Percentiles rank a stretch among this genome's conserved stretches.
Conservation (phyloP, 768 basidiomycete species). For the Amylocystis lapponica region DNA sequence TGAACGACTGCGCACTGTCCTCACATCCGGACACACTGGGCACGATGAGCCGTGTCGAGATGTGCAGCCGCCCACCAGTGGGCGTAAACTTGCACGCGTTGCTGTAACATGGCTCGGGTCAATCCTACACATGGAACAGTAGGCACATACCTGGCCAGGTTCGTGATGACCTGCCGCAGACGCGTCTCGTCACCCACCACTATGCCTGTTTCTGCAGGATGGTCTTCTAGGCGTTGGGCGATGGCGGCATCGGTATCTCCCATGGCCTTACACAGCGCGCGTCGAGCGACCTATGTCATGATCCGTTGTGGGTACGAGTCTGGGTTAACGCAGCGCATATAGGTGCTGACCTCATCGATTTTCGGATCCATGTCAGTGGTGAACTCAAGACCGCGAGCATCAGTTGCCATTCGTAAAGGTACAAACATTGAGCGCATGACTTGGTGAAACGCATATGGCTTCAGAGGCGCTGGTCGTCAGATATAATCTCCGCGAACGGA, state of each 20-base stretch:
- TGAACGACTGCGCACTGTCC: background rate
- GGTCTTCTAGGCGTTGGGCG: conserved; percentile 33
- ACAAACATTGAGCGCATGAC: conserved; percentile 71
- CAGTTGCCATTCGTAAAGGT: conserved; percentile 60
- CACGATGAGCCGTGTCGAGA: conserved; percentile 58
- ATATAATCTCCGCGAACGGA: background rate
- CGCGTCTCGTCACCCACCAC: conserved; percentile 85
- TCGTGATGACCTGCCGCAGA: conserved; percentile 75
- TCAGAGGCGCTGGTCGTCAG: conserved; percentile 2
- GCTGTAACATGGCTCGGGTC: conserved; percentile 25
- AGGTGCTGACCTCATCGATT: conserved; percentile 58
- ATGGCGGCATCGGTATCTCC: conserved; percentile 43
- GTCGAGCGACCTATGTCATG: conserved; percentile 45
- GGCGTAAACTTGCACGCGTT: conserved; percentile 82
- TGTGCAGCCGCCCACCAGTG: conserved; percentile 57
- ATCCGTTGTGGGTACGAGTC: too few relatives aligned
- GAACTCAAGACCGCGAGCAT: conserved; percentile 62
- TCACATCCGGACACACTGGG: conserved; percentile 8
- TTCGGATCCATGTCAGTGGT: conserved; percentile 60
- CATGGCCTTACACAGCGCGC: conserved; percentile 53
- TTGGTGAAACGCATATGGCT: conserved; percentile 75
- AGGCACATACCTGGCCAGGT: conserved; percentile 59
- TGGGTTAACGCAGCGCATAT: background rate
- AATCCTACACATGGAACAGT: background rate
- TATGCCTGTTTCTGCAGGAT: conserved; percentile 53